These are phyloP conservation scores for Metschnikowia arizonensis DNA, from an alignment of 805 yeast species.

Conservation along the genomic window DNA sequence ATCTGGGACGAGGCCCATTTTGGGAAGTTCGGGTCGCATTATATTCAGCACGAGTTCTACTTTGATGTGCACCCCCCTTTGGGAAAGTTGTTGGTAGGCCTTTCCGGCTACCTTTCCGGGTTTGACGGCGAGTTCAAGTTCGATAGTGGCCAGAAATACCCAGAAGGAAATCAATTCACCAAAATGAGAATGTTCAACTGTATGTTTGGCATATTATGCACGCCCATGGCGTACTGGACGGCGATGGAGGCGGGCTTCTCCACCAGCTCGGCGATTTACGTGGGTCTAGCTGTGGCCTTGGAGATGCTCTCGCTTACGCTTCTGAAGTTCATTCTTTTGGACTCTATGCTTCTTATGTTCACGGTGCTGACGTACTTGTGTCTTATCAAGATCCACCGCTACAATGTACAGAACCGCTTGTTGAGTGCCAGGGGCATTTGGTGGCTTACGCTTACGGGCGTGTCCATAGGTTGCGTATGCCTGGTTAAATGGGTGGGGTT, in stretches of 20 bases:
- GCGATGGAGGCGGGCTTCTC: constrained; percentile 36
- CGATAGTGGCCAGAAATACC: constrained; percentile 75
- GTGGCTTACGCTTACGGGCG: constrained; percentile 62
- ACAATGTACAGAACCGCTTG: constrained; percentile 36
- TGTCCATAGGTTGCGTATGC: constrained; percentile 76
- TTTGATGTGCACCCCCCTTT: constrained; percentile 87
- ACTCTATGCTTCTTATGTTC: constrained; percentile 72
- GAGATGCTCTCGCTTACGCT: constrained; percentile 68
- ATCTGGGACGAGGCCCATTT: constrained; percentile 96
- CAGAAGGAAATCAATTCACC: constrained; percentile 72
- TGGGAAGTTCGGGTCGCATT: constrained; percentile 81
- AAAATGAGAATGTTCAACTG: constrained; percentile 90
- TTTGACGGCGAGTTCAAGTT: constrained; percentile 87
- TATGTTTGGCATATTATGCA: constrained; percentile 72
- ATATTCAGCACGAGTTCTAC: constrained; percentile 72
- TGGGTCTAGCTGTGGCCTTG: constrained; percentile 58
- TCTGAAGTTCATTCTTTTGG: constrained; percentile 71
- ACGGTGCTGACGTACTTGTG: constrained; percentile 47
- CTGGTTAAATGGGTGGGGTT: constrained; percentile 86
- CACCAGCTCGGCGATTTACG: constrained; percentile 48
- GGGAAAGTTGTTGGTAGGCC: constrained; percentile 76
- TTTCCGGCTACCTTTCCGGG: constrained; percentile 76
- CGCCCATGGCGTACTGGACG: constrained; percentile 83
- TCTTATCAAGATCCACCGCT: constrained; percentile 44
- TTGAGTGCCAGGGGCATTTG: constrained; percentile 39